Base-by-base conservation (phyloP, 768 basidiomycete genomes). In the Psilocybe cyanescens region DNA sequence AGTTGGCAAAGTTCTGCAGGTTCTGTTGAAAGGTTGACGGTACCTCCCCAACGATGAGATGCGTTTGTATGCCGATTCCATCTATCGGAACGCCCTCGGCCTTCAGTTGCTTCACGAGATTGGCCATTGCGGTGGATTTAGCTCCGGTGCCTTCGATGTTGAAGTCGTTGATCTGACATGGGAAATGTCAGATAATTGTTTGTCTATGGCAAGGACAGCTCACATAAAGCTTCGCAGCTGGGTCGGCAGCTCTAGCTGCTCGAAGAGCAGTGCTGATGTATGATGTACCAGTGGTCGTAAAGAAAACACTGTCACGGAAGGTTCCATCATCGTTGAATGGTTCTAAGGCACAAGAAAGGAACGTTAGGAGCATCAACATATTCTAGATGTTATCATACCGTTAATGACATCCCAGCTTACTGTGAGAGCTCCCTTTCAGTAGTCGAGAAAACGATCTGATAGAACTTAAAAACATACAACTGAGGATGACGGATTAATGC, bases 281-380 rank as follows among this genome's bases (percentile, higher is more conserved):
- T 8, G 71, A 66, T 3, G 78, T 74, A 19, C 81, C 80, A 19
- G 81, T 76, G 1, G 79, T 81, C 64, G 78, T 78, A 74, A 76
- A 86, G 75, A 86, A 88, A 17, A 88, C 78, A 57, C 79, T 73
- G n/a, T 74, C 57, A 47, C 86, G 81, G 71, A 76, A 85, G 9
- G 83, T 85, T 30, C 87, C 86, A 65, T 87, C 78, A 41, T 87
- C 86, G 65, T 86, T 84, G 75, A 87, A 84, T 12, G 83, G 78
- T 69, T 86, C 78, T 79, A 28, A 19, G 24, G 24, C 24, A 24
- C 24, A 49, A 3, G 17, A 33, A 35, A 3, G 11, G 19, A 30
- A 3, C 5, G 41, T 8, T 44, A 4, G 28, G 39, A 12, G 14
- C 37, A 28, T 44, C 3, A 19, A 17, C 28, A 35, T 17, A 48